Evolutionary conservation across 768 basidiomycete genomes (phyloP), one percentile per base, ranked within the genome.

Genomic region (Rhodocollybia butyracea): DNA sequence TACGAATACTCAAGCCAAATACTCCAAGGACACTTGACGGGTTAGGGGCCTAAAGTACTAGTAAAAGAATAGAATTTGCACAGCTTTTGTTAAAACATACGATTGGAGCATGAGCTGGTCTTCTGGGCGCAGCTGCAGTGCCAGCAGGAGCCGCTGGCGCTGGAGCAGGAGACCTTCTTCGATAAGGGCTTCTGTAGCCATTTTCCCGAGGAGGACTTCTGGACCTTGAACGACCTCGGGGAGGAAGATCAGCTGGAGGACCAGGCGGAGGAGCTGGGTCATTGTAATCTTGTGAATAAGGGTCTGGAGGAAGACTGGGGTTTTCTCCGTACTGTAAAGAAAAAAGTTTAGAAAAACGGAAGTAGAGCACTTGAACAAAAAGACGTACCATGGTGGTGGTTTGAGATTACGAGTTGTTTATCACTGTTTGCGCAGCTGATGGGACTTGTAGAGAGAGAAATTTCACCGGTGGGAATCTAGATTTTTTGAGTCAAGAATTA

Each of bases 1-100:
- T 98, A 53, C 95, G 84, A 55, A 99, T 96, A 63, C 93, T 95
- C 39, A 98, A 75, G n/a, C 96, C 96, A 61, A 98, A 99, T n/a
- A 98, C 94, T 56, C 96, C 96, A 58, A 99, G 79, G 30, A 96
- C 94, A 58, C 80, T 86, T 63, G 89, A 88, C 21, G 94, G 90
- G 69, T 87, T 88, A 46, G 92, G 91, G 62, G 88, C 89, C 90
- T 59, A 38, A 52, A 15, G 31, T 24, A 29, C 24, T 39, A 38
- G 39, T 41, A 38, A 19, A 41, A 40, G 15, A 40, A 24, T 5
- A 21, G 10, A 24, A 10, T 5, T 13, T 17, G n/a, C 27, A 13
- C 21, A 2, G 38, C 4, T n/a, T n/a, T n/a, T n/a, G 60, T 57
- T 54, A 47, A 17, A 57, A 83, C 88, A 58, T 68, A 90, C 88